Base-by-base conservation (phyloP, 345 rosid species). In the Punica granatum region DNA sequence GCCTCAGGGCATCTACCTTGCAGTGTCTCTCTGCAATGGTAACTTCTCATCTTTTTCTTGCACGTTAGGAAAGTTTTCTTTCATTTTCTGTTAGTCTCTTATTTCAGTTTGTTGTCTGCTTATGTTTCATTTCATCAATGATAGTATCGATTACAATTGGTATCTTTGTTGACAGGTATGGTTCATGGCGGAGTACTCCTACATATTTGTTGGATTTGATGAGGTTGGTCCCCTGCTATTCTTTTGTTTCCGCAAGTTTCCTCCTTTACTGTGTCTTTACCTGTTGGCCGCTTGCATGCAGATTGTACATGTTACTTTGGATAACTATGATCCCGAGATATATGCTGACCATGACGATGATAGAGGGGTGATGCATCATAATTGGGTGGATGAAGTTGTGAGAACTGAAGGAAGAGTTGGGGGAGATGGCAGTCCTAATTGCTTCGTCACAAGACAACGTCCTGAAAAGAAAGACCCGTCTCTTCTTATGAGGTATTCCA, bases 1-100 rank as follows among this genome's bases (percentile, higher is more conserved):
- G 77, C 65, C 72, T 89, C 69, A 83, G 89, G 74, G 96, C 98
- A 42, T 83, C 91, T 59, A 84, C 92, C 71, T 76, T 94, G 81
- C 95, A 94, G 70, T 94, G 99, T 77, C 88, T 94, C 68, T 86
- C 98, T 70, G 96, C 96, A 59, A 86, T 94, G 96, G 98, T 94
- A 82, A 58, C 9, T 58, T 63, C 9, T 18, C 15, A 42, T 48
- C 4, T 7, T 26, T 71, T 69, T 68, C 13, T 63, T 15, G 49
- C 31, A 54, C 30, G 36, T 54, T 66, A 60, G 2, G 15, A 15
- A 34, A 33, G 63, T 51, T 56, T n/a, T 23, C 21, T 56, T 19
- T 33, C 10, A 60, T 51, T 19, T 18, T n/a, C 16, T 6, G 64
- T 32, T 72, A 32, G 21, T n/a, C 58, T 33, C 58, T 26, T 13